Evolutionary conservation across 441 rosid genomes (phyloP), one percentile per base, ranked within the genome.

Genomic region (Lepidium campestre): DNA sequence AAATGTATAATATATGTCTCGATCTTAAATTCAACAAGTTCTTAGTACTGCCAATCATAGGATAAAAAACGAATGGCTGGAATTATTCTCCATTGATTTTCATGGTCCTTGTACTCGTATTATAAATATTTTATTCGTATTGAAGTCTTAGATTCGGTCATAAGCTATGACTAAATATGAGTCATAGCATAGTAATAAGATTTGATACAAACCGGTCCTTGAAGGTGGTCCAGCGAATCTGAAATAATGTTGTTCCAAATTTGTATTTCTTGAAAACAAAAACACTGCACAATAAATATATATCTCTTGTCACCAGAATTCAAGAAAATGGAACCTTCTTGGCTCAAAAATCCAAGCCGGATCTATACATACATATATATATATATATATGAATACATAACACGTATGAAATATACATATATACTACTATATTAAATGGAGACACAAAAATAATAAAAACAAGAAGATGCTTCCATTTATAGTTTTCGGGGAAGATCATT

Each of bases 401-500:
- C 10, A 36, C 14, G 7, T 19, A 35, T 20, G 17, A 2, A 34
- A 9, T 27, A 32, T 59, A 3, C 58, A 32, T 10, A 14, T 53
- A 50, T 25, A 19, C n/a, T 42, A 11, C 19, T 40, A 41, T 3
- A 23, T 14, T 52, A 10, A 22, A 13, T 52, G 10, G 7, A 18
- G 62, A 18, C 25, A 23, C 12, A 41, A 42, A 44, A 34, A 22
- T 57, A 34, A 7, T 6, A 8, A 14, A 27, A 58, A 40, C 14
- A 12, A 44, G 15, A 53, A 60, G 52, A 60, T 61, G 65, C 64
- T 23, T 44, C 46, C 45, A 53, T 73, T 58, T 45, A 67, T 67
- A 55, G 65, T 54, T 39, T 54, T 60, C 40, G 56, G 65, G 32
- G 58, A 53, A 73, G 65, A 73, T 58, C 73, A 46, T 67, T 73